These are phyloP conservation scores for Incumbomyces delicatus DNA, from an alignment of 2,329 filamentous ascomycete genomes.

Conservation along the genomic window DNA sequence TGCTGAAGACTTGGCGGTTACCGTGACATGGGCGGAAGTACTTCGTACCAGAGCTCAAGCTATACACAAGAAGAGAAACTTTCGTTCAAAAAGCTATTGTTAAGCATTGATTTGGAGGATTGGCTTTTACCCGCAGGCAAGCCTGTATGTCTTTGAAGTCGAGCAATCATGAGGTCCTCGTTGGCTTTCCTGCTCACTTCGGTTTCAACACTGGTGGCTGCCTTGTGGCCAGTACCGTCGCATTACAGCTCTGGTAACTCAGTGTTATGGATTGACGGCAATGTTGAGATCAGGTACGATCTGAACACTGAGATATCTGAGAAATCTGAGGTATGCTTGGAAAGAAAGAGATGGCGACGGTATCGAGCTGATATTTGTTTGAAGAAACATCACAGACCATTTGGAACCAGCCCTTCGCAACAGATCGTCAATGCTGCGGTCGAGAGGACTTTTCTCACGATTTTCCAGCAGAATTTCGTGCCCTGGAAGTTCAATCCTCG, in stretches of 20 bases:
- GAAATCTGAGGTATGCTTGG: background rate
- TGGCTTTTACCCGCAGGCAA: too few relatives aligned
- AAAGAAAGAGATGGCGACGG: background rate
- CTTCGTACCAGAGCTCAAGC: too few relatives aligned
- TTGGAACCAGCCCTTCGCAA: background rate
- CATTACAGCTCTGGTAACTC: background rate
- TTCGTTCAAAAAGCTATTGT: too few relatives aligned
- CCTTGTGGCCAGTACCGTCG: slow-evolving; percentile 3
- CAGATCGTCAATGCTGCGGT: background rate
- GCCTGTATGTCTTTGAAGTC: too few relatives aligned
- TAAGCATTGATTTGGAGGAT: too few relatives aligned
- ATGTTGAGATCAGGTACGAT: slow-evolving; percentile 1
- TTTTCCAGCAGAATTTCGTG: slow-evolving; percentile 18
- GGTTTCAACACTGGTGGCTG: background rate
- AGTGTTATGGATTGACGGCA: slow-evolving; percentile 3
- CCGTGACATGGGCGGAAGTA: too few relatives aligned
- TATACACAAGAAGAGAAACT: too few relatives aligned
- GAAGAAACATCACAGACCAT: background rate
- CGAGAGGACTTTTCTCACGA: slow-evolving; percentile 1
- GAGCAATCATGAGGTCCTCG: slow-evolving; percentile 4
- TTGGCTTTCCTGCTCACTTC: background rate
- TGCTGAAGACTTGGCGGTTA: too few relatives aligned
- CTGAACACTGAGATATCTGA: background rate
- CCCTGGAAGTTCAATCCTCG: slow-evolving; percentile 25
- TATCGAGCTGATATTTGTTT: background rate